A percentile compares a stretch with the other conserved stretches of the same genome.
Conservation (phyloP, 2,329 filamentous ascomycete genomes). For the Botrytis byssoidea region DNA sequence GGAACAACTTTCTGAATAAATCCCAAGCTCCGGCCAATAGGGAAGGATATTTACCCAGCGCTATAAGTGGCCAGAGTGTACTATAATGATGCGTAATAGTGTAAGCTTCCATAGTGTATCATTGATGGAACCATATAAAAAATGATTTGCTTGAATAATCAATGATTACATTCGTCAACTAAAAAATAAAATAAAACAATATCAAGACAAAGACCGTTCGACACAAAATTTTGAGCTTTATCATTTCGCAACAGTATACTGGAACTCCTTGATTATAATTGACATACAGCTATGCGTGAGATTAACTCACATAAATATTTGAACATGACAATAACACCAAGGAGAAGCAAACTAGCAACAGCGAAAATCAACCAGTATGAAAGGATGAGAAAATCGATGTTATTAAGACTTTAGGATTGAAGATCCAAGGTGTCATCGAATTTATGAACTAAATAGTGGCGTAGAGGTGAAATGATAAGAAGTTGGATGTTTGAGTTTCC, state of each 20-base stretch:
- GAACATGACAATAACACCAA: too few species aligned
- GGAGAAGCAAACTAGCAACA: neutral
- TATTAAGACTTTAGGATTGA: neutral
- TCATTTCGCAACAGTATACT: fast-evolving
- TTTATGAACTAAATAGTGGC: fast-evolving
- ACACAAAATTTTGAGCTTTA: fast-evolving
- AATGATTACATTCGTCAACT: too few species aligned
- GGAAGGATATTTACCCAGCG: fast-evolving
- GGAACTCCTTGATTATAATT: neutral
- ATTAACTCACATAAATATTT: neutral
- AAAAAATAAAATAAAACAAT: too few species aligned
- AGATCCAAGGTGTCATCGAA: neutral
- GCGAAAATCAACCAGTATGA: neutral
- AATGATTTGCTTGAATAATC: too few species aligned
- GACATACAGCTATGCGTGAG: neutral
- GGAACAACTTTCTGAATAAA: too few species aligned
- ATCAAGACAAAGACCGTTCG: too few species aligned
- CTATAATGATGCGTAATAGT: fast-evolving
- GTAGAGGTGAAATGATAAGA: neutral
- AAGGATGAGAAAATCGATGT: neutral
- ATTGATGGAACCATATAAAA: too few species aligned
- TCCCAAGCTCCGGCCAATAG: too few species aligned
- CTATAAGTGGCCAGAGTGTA: too few species aligned
- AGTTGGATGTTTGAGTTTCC: neutral
- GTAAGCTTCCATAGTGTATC: too few species aligned